Conservation (phyloP, 192 early-diverging fungal genomes). For the Coemansia sp. region DNA sequence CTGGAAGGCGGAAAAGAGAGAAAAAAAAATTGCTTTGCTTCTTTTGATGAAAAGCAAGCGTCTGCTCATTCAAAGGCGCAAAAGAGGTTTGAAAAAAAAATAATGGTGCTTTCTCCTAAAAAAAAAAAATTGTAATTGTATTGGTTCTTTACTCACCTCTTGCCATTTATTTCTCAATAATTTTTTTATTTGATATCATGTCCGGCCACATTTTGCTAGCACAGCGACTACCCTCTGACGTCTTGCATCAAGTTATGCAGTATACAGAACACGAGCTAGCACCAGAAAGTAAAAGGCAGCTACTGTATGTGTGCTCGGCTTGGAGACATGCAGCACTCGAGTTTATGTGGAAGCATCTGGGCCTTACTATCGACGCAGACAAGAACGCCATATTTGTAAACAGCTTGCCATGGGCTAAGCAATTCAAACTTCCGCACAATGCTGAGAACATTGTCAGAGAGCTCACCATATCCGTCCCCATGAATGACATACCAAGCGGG, state of each 20-base stretch:
- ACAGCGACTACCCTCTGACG: not conserved
- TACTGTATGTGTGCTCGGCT: not conserved
- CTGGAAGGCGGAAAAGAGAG: too few species aligned
- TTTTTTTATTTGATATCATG: too few species aligned
- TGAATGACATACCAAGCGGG: not conserved
- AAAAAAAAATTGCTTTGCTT: too few species aligned
- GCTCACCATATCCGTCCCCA: not conserved
- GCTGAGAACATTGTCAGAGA: not conserved
- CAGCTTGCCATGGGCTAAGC: not conserved
- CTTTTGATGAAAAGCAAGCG: too few species aligned
- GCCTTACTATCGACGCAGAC: not conserved
- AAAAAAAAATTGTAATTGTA: too few species aligned
- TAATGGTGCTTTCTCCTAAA: too few species aligned
- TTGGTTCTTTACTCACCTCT: too few species aligned
- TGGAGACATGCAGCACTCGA: not conserved
- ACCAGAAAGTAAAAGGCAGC: not conserved
- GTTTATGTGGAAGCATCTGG: not conserved
- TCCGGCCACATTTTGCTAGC: not conserved
- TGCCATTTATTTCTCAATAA: too few species aligned
- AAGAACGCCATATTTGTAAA: not conserved
- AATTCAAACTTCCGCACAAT: not conserved
- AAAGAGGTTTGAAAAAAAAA: too few species aligned
- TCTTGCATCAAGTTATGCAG: not conserved
- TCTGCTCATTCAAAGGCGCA: too few species aligned
- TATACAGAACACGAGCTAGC: not conserved